Base-by-base conservation (phyloP, 129 eudicot species). In the Centella asiatica region DNA sequence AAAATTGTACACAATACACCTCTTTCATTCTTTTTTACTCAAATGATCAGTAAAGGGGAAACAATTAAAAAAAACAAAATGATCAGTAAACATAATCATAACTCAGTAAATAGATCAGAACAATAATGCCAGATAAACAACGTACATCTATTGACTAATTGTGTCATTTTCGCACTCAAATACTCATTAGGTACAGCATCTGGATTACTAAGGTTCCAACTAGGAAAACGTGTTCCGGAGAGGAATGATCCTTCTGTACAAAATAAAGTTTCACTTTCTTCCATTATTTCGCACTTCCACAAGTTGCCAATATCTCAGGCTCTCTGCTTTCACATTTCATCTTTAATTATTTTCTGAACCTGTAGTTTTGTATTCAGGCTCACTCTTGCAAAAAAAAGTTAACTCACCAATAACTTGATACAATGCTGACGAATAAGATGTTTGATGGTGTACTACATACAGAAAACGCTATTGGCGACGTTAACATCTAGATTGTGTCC, bases 301-400 rank as follows among this genome's bases (percentile, higher is more conserved):
- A 49, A 49, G 56, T 29, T 22, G 17, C 56, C 56, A 49, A 49
- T n/a, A 49, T 7, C 54, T 48, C 54, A 20, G 27, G 54, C 27
- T 48, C 27, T 20, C 26, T n/a, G 4, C 19, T 23, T 17, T 20
- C 24, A 49, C 20, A 6, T 13, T 22, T 49, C 28, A 49, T 17
- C 24, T 26, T 49, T 1, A 23, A 49, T 49, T 9, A 28, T 55
- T 55, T 25, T 36, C 31, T 17, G 17, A 56, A 29, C 42, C 29
- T 27, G 22, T 6, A 29, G 22, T 18, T 29, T 4, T 56, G 17
- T n/a, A 15, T 56, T 56, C 14, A 56, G 42, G 26, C 17, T 5
- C 61, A 56, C 31, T 57, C 61, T 31, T 31, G 4, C 61, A 32
- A 56, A 32, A 26, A 29, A 53, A n/a, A n/a, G n/a, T n/a, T n/a